Percentiles rank a stretch among this genome's conserved stretches.
phyloP scores from a whole-genome alignment of 116 monocot species.

The Dioscorea cayenensis region DNA sequence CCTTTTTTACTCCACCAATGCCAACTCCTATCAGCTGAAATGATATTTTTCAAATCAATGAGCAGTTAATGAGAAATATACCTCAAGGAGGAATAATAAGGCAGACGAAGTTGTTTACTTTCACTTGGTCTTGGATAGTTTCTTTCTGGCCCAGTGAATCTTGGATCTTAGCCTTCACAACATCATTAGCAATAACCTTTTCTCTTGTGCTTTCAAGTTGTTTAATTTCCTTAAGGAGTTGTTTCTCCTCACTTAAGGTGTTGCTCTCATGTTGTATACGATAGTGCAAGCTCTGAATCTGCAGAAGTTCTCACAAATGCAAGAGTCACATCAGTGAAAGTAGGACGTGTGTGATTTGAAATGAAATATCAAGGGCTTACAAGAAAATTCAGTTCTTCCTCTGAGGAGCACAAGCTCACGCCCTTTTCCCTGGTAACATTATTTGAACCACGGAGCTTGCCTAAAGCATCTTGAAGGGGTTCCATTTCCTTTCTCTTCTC shows the following conservation, averaged over 20 bases:
- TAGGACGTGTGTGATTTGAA: background rate
- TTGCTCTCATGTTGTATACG: constrained; percentile 92
- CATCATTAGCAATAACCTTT: constrained; percentile 66
- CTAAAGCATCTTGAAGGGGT: constrained; percentile 72
- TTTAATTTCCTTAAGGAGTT: constrained; percentile 83
- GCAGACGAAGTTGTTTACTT: constrained; percentile 42
- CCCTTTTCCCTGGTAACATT: constrained; percentile 68
- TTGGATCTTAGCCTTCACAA: constrained; percentile 59
- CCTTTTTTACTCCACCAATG: constrained; percentile 74
- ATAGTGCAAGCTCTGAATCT: constrained; percentile 80
- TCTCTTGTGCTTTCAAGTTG: constrained; percentile 82
- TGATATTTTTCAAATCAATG: background rate
- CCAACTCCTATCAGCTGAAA: constrained; percentile 66
- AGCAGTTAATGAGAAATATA: background rate
- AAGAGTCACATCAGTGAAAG: background rate
- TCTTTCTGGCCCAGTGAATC: constrained; percentile 60
- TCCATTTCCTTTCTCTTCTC: constrained; percentile 75
- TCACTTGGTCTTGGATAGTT: constrained; percentile 71
- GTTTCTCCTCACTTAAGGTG: constrained; percentile 78
- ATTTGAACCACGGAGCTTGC: constrained; percentile 58
- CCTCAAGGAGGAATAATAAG: background rate
- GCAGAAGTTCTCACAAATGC: constrained; percentile 11
- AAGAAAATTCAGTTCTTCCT: constrained; percentile 72
- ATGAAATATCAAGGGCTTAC: constrained; percentile 24
- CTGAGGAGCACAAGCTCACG: constrained; percentile 71